These are phyloP conservation scores for Triticum turgidum DNA, from an alignment of 176 grass and related monocot species.

Conservation along the genomic window DNA sequence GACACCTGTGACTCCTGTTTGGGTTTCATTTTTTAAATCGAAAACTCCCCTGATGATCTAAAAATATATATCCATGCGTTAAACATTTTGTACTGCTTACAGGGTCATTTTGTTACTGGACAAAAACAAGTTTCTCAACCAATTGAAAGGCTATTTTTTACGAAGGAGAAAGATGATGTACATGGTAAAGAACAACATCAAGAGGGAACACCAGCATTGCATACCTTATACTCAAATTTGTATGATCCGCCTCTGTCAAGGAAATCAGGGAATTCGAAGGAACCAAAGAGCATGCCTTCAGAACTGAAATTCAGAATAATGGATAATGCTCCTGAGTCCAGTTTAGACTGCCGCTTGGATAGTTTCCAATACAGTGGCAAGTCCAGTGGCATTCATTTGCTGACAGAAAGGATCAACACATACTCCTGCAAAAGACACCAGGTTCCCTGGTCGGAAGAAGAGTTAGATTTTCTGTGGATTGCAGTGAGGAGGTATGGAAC, in stretches of 20 bases:
- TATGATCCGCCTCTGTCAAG: conserved; percentile 24
- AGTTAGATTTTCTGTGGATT: conserved; percentile 97
- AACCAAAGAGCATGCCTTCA: conserved; percentile 26
- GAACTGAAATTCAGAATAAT: conserved; percentile 38
- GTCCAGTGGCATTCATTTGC: conserved; percentile 32
- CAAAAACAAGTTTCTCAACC: conserved; percentile 31
- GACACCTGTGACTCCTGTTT: too few relatives aligned
- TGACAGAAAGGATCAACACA: conserved; percentile 37
- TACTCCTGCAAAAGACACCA: conserved; percentile 43
- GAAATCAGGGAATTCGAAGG: conserved; percentile 37
- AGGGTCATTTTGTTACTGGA: conserved; percentile 36
- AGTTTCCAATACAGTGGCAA: conserved; percentile 20
- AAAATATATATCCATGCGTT: background rate
- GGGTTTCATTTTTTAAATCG: too few relatives aligned
- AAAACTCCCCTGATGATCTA: too few relatives aligned
- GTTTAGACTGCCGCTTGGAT: conserved; percentile 31
- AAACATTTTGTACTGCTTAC: background rate
- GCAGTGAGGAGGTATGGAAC: conserved; percentile 84
- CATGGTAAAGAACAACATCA: conserved; percentile 34
- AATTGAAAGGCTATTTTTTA: conserved; percentile 48
- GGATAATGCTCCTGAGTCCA: conserved; percentile 41
- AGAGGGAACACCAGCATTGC: conserved; percentile 32
- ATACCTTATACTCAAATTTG: conserved; percentile 32
- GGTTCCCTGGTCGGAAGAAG: conserved; percentile 87
- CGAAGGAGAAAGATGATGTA: conserved; percentile 27